A percentile compares a stretch with the other conserved stretches of the same genome.
Evolutionary conservation across 768 basidiomycete genomes (phyloP).

Genomic region (Mycena venus): DNA sequence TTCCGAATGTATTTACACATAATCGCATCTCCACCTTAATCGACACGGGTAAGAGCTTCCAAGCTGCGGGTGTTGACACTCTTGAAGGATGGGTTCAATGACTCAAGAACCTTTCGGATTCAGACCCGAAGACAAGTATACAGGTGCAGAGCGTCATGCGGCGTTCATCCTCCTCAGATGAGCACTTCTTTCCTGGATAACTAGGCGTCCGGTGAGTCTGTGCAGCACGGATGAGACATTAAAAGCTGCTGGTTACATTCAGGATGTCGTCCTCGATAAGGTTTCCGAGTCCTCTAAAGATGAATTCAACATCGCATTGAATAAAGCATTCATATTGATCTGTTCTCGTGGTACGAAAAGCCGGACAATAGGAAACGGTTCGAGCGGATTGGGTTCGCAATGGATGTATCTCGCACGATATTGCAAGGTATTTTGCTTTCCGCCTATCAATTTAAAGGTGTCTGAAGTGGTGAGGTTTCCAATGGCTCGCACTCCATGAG

Average conservation of each 20-base stretch:
- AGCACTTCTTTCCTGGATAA: not conserved
- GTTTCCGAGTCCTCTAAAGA: conserved; percentile 26
- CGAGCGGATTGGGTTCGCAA: conserved; percentile 38
- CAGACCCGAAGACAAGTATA: too few species aligned
- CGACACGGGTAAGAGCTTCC: conserved; percentile 32
- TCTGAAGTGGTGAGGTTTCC: not conserved
- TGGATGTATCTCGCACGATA: conserved; percentile 28
- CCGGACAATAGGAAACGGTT: conserved; percentile 35
- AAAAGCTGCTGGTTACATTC: conserved; percentile 32
- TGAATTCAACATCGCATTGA: conserved; percentile 30
- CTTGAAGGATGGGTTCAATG: not conserved
- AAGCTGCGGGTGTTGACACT: not conserved
- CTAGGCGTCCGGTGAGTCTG: not conserved
- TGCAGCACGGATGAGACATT: conserved; percentile 32
- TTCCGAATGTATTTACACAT: too few species aligned
- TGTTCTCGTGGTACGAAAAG: conserved; percentile 37
- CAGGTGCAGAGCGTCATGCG: conserved; percentile 31
- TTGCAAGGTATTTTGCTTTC: conserved; percentile 27
- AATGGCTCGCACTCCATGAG: not conserved
- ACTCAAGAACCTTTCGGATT: not conserved
- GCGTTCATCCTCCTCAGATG: conserved; percentile 30
- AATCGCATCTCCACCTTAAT: too few species aligned
- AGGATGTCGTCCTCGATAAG: too few species aligned
- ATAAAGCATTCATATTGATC: conserved; percentile 27
- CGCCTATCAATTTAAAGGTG: not conserved